phyloP scores from a whole-genome alignment of 2,329 filamentous ascomycete genomes.

The Colletotrichum shisoi region DNA sequence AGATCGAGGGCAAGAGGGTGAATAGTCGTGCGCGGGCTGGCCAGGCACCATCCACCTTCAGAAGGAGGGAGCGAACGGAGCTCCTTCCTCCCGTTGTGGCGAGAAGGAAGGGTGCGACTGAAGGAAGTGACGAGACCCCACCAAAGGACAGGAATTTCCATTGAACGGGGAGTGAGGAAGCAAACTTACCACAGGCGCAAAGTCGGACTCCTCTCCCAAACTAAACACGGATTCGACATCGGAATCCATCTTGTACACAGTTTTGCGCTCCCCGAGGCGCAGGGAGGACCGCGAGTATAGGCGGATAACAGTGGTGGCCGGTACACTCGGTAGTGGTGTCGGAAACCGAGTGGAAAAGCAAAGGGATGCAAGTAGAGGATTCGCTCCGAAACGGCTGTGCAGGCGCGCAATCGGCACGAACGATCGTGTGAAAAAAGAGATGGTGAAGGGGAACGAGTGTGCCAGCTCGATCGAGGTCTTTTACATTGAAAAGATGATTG shows the following conservation, averaged over 20 bases:
- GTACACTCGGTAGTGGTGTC: conserved; percentile 9
- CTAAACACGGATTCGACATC: conserved; percentile 60
- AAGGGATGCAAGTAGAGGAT: conserved; percentile 6
- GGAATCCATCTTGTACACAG: conserved; percentile 59
- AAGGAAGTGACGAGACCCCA: conserved; percentile 1
- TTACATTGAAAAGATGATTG: conserved; percentile 32
- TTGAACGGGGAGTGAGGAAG: conserved; percentile 1
- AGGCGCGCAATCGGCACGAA: conserved; percentile 37
- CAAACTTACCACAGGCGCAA: conserved; percentile 51
- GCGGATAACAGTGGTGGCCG: conserved; percentile 25
- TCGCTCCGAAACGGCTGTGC: conserved; percentile 29
- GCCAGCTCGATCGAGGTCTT: conserved; percentile 33
- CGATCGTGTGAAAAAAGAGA: conserved; percentile 23
- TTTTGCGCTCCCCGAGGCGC: conserved; percentile 29
- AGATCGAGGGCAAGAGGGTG: not conserved
- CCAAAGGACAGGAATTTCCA: conserved; percentile 11
- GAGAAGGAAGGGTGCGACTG: not conserved
- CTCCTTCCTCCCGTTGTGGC: conserved; percentile 8
- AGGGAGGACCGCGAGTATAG: conserved; percentile 23
- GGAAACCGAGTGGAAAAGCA: conserved; percentile 6
- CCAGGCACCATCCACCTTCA: not conserved
- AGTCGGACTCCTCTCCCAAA: conserved; percentile 53
- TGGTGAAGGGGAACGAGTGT: conserved; percentile 28
- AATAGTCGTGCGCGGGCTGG: not conserved
- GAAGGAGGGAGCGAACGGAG: conserved; percentile 5